phyloP scores from a whole-genome alignment of 73 alveolate genomes.

The Symbiodinium natans region DNA sequence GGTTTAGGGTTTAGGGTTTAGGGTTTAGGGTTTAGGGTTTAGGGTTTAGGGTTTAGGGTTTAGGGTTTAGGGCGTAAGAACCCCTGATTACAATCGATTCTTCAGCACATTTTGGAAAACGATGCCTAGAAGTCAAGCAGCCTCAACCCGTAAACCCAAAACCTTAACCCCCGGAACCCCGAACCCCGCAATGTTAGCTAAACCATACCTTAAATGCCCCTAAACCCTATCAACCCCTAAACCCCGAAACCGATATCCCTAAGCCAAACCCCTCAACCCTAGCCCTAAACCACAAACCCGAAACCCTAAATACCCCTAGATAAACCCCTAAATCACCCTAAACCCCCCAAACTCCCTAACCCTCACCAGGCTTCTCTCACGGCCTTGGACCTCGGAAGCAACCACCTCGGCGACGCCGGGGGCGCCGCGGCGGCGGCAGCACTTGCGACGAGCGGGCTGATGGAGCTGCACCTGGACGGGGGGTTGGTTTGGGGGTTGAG shows the following conservation, averaged over 20 bases:
- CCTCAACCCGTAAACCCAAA: not conserved
- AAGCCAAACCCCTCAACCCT: not conserved
- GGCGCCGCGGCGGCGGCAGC: not conserved
- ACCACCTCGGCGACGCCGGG: not conserved
- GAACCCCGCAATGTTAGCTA: not conserved
- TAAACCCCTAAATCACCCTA: not conserved
- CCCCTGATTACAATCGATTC: too few relatives aligned
- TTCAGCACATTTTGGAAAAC: too few relatives aligned
- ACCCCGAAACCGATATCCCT: not conserved
- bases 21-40: not conserved
- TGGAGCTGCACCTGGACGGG: not conserved
- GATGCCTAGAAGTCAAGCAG: too few relatives aligned
- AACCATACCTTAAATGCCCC: too few relatives aligned
- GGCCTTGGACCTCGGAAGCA: not conserved
- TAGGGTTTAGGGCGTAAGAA: not conserved
- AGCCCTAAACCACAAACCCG: not conserved
- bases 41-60: not conserved
- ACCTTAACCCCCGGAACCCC: not conserved
- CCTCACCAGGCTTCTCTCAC: not conserved
- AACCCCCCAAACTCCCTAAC: not conserved
- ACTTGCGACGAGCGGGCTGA: not conserved
- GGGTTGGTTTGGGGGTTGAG: not conserved
- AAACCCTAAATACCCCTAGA: not conserved
- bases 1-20: not conserved
- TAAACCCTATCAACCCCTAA: not conserved